These are phyloP conservation scores for Cornus controversa DNA, from an alignment of 148 eudicot genomes.

Conservation along the genomic window DNA sequence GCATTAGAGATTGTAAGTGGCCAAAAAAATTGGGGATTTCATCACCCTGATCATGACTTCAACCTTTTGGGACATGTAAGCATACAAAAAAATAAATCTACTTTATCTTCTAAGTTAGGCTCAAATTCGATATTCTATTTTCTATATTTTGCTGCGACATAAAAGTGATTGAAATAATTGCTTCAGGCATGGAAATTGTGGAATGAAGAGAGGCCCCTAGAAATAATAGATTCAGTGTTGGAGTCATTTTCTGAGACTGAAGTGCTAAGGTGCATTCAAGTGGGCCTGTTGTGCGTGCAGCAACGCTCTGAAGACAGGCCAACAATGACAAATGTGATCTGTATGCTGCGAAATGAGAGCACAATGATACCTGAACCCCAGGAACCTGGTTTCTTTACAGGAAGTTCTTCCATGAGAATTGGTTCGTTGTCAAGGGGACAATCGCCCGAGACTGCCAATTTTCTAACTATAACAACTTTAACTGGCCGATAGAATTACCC, in stretches of 20 bases:
- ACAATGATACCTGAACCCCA: conserved; percentile 10
- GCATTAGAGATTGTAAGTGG: conserved; percentile 23
- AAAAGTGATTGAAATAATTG: not conserved
- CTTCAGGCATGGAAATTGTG: conserved; percentile 24
- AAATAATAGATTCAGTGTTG: conserved; percentile 17
- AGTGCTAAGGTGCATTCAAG: conserved; percentile 16
- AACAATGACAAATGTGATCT: conserved; percentile 14
- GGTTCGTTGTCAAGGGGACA: not conserved
- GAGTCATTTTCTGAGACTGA: conserved; percentile 10
- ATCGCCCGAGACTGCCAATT: not conserved
- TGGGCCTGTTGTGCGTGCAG: conserved; percentile 22
- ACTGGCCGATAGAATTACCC: conserved; percentile 22
- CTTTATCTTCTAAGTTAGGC: not conserved
- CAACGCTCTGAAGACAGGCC: conserved; percentile 12
- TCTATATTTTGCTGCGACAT: not conserved
- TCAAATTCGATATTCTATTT: not conserved
- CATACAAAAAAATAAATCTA: too few relatives aligned
- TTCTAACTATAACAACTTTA: conserved; percentile 21
- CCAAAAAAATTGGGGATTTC: conserved; percentile 21
- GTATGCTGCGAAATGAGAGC: conserved; percentile 7
- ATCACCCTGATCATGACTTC: conserved; percentile 19
- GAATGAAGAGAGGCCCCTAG: conserved; percentile 18
- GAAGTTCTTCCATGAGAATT: not conserved
- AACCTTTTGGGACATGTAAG: conserved; percentile 30
- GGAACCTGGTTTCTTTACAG: conserved; percentile 16